Conservation (phyloP, 108 stramenopile species). For the Stephanodiscus triporus region DNA sequence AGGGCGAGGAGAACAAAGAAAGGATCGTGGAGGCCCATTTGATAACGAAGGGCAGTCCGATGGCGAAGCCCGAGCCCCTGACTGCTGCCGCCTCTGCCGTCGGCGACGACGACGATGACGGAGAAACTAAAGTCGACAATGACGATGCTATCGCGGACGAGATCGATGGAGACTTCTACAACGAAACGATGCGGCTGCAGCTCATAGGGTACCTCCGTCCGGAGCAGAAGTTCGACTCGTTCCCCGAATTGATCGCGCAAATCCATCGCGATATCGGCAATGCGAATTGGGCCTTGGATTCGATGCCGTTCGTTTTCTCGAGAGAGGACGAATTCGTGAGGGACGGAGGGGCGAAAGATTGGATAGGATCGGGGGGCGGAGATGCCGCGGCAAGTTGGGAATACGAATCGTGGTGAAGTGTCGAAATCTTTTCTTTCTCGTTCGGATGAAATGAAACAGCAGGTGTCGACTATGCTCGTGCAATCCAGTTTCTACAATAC, state of each 20-base stretch:
- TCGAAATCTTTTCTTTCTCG: too few species aligned
- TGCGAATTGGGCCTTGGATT: constrained; percentile 60
- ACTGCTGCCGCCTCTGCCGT: background rate
- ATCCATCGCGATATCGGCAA: constrained; percentile 77
- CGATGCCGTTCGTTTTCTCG: constrained; percentile 50
- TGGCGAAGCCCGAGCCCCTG: constrained; percentile 4
- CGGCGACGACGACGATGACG: constrained; percentile 6
- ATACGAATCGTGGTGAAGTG: constrained; percentile 49
- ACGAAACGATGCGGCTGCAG: constrained; percentile 74
- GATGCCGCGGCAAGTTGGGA: constrained; percentile 82
- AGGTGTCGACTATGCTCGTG: too few species aligned
- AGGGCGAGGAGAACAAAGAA: constrained; percentile 83
- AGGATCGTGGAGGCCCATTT: constrained; percentile 92
- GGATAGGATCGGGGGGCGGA: constrained; percentile 79
- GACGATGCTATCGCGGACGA: constrained; percentile 12
- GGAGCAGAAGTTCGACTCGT: constrained; percentile 82
- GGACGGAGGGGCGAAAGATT: constrained; percentile 10
- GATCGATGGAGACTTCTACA: constrained; percentile 79
- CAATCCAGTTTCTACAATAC: too few species aligned
- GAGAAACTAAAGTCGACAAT: constrained; percentile 17
- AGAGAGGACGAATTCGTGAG: constrained; percentile 54
- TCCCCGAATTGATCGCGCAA: constrained; percentile 73
- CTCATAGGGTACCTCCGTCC: constrained; percentile 75
- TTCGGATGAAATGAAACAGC: background rate
- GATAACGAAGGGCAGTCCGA: constrained; percentile 54